phyloP scores from a whole-genome alignment of 345 rosid species.

The Citrus maxima region DNA sequence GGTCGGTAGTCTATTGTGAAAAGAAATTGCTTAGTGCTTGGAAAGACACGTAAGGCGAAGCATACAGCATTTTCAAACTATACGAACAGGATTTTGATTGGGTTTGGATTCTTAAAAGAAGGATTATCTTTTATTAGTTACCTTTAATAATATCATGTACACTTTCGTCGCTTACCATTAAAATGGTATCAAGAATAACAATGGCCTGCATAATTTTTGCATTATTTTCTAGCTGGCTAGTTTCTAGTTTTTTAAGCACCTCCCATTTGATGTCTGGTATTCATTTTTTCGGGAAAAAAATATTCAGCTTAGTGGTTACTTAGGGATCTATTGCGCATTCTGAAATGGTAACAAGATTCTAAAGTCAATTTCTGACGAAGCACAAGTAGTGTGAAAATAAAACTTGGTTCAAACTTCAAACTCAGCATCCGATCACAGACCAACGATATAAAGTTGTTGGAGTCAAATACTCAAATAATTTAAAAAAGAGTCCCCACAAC shows the following conservation, averaged over 20 bases:
- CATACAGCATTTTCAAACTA: neutral
- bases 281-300: neutral
- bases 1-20: neutral
- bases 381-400: neutral
- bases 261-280: slow-evolving; percentile 2
- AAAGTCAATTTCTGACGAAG: neutral
- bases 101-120: neutral
- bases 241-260: neutral
- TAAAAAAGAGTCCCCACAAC: neutral
- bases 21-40: neutral
- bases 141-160: neutral
- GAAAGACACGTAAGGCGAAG: slow-evolving; percentile 12
- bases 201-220: neutral
- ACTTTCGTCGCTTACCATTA: slow-evolving; percentile 5
- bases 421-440: slow-evolving; percentile 5
- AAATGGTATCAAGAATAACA: slow-evolving; percentile 15
- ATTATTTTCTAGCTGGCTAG: neutral
- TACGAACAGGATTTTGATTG: neutral
- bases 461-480: slow-evolving; percentile 9
- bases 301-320: neutral
- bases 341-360: neutral
- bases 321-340: neutral
- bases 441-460: neutral
- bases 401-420: neutral
- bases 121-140: neutral